Base-by-base conservation (phyloP, 148 eudicot genomes). In the Rhododendron kiyosumense region DNA sequence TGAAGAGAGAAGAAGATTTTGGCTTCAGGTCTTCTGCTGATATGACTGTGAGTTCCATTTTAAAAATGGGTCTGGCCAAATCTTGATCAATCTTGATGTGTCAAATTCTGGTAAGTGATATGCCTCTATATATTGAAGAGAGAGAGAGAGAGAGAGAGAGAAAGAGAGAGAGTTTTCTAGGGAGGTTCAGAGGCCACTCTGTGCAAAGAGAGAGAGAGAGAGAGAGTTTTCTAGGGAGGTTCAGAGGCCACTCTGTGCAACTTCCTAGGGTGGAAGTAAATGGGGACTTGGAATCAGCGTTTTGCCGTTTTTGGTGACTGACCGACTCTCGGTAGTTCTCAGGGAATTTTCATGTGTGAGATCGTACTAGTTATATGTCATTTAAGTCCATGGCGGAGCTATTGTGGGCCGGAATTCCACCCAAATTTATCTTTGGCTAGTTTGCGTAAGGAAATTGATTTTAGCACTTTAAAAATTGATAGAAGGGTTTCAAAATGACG, bases 11-110 rank as follows among this genome's bases (percentile, higher is more conserved):
- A 48, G 85, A 32, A 26, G 90, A 36, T 6, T 77, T 65, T 78
- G 52, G 84, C 85, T 85, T 92, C 83, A 94, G 90, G 71, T 91
- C 92, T 87, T 94, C 85, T 20, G 96, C 95, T 86, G 94, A 94
- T 79, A 91, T 77, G 3, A 90, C 52, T 17, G 95, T 88, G 79
- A 94, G 82, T 81, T 94, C 92, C 88, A 94, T 75, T 38, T 13
- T 86, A 24, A 52, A 41, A 71, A 75, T 28, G 63, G 84, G 6
- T 67, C 2, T 45, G 18, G 12, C 12, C 18, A 0, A 4, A 12
- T 73, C 18, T 26, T 2, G 51, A 48, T 48, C 0, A 4, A 12
- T 73, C 18, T 26, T 2, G 51, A 48, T 48, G 51, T 48, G 13
- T 48, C 51, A 41, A 41, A 41, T 41, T 41, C 45, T 41, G 45